Percentiles rank a stretch among this genome's conserved stretches.
phyloP scores from a whole-genome alignment of 768 basidiomycete species.

The Phaeolepiota aurea region DNA sequence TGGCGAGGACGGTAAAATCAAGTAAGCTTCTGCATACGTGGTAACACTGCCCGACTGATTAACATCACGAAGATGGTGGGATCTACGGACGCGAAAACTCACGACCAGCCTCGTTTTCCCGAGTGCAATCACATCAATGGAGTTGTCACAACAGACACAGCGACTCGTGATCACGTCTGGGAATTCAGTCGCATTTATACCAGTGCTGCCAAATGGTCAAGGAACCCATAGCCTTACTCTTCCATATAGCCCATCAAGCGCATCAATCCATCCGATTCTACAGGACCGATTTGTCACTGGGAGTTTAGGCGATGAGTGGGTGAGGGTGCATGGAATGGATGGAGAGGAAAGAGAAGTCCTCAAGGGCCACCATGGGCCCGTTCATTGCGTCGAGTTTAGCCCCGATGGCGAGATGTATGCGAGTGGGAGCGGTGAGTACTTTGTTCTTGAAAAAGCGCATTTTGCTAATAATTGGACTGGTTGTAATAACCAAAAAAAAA shows the following conservation, averaged over 20 bases:
- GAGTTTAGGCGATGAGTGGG: constrained; percentile 89
- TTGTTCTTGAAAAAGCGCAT: too few relatives aligned
- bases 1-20: constrained; percentile 86
- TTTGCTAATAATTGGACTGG: too few relatives aligned
- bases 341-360: constrained; percentile 88
- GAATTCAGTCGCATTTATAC: constrained; percentile 88
- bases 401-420: constrained; percentile 98
- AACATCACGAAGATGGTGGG: constrained; percentile 80
- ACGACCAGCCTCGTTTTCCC: constrained; percentile 67
- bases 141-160: constrained; percentile 73
- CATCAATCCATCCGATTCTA: constrained; percentile 85
- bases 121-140: constrained; percentile 88
- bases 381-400: constrained; percentile 88
- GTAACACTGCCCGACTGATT: constrained; percentile 7
- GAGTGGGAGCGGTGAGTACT: constrained; percentile 82
- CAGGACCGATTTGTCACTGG: constrained; percentile 93
- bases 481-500: too few relatives aligned
- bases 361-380: constrained; percentile 96
- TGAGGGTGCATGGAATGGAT: constrained; percentile 83
- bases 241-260: constrained; percentile 84
- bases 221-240: constrained; percentile 73
- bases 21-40: constrained; percentile 33
- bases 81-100: constrained; percentile 69
- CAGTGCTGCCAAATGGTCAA: constrained; percentile 54
- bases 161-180: constrained; percentile 88